phyloP scores from a whole-genome alignment of 331 rosid species.

The Quercus tomentella region DNA sequence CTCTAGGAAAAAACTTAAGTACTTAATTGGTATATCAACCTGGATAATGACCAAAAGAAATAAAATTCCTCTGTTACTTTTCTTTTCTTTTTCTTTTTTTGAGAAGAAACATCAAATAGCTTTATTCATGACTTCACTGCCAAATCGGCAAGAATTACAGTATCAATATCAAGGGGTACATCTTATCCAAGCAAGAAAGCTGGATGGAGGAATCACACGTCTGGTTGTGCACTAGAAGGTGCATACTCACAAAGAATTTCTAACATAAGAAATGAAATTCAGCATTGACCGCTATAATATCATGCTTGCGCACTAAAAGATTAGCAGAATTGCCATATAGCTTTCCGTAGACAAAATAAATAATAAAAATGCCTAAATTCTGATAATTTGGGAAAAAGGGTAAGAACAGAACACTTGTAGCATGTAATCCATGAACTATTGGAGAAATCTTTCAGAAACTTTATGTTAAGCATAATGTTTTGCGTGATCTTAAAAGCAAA shows the following conservation, averaged over 20 bases:
- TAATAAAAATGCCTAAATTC: background rate
- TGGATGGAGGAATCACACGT: rapidly evolving
- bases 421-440: background rate
- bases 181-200: too few relatives aligned
- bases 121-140: too few relatives aligned
- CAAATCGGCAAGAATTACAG: too few relatives aligned
- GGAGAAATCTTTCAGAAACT: background rate
- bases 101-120: too few relatives aligned
- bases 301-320: background rate
- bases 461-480: background rate
- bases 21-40: conserved; percentile 91
- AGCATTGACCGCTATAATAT: background rate
- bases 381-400: background rate
- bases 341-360: background rate
- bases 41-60: conserved; percentile 26
- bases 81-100: too few relatives aligned
- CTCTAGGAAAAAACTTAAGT: conserved; percentile 77
- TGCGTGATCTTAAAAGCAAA: background rate
- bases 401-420: background rate
- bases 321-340: background rate
- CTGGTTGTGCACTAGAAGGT: background rate
- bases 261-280: background rate
- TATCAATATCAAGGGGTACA: too few relatives aligned
- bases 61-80: background rate
- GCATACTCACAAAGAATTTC: background rate